phyloP scores from a whole-genome alignment of 75 land plant species.

The Picea sitchensis region DNA sequence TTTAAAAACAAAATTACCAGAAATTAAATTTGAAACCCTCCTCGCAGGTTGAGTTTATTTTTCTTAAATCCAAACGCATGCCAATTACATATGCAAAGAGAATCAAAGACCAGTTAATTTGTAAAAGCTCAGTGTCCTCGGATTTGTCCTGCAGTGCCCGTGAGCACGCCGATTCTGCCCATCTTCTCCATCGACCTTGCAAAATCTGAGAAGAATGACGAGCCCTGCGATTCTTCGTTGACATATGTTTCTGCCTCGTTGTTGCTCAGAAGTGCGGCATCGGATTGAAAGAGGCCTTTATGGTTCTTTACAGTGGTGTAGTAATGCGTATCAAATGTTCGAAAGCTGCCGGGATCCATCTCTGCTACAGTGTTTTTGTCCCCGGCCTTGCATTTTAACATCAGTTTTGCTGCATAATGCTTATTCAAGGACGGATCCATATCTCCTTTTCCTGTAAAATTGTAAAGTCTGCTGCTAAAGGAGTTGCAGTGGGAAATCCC shows the following conservation, averaged over 20 bases:
- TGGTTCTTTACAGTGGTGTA: conserved; percentile 1
- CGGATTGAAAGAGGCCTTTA: conserved; percentile 16
- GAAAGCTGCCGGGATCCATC: conserved; percentile 11
- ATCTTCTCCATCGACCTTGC: conserved; percentile 31
- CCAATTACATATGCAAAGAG: no score
- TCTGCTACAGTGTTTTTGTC: conserved; percentile 1
- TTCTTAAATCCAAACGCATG: no score
- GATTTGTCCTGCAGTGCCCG: conserved; percentile 13
- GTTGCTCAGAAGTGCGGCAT: conserved; percentile 14
- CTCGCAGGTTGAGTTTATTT: no score
- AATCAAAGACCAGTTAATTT: neutral
- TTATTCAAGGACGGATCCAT: conserved; percentile 23
- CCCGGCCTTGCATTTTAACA: conserved; percentile 6
- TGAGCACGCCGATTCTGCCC: conserved; percentile 32
- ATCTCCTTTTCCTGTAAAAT: conserved; percentile 26
- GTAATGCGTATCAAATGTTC: conserved; percentile 11
- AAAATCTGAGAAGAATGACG: conserved; percentile 22
- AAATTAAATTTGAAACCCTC: no score
- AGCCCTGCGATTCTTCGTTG: neutral
- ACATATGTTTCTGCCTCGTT: neutral
- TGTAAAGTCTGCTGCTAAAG: conserved; percentile 25
- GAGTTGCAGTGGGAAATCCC: conserved; percentile 16
- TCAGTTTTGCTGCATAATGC: conserved; percentile 11
- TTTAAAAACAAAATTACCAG: no score
- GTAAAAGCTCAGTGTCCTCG: conserved; percentile 5